phyloP scores from a whole-genome alignment of 2,329 filamentous ascomycete genomes.

The Fusarium albidum region DNA sequence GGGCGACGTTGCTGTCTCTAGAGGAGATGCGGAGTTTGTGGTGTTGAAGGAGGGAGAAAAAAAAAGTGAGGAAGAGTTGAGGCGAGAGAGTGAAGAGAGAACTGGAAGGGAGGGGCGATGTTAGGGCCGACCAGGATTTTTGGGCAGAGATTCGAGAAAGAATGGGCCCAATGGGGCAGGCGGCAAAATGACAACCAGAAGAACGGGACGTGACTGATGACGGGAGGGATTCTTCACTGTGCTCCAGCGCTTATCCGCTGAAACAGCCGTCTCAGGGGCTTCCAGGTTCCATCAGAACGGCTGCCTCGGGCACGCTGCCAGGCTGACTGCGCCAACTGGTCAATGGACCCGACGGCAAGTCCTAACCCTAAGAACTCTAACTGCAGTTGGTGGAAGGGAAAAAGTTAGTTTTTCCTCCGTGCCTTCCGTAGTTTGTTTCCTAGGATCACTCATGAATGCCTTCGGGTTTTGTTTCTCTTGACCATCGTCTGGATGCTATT shows the following conservation, averaged over 20 bases:
- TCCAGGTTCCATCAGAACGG: conserved; percentile 4
- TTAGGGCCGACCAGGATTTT: conserved; percentile 40
- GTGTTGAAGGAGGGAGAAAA: conserved; percentile 31
- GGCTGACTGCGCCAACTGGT: conserved; percentile 14
- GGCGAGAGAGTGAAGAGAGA: conserved; percentile 34
- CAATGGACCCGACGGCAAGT: too few relatives aligned
- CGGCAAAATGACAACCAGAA: conserved; percentile 21
- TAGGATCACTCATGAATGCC: too few relatives aligned
- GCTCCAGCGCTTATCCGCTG: conserved; percentile 18
- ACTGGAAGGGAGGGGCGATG: conserved; percentile 34
- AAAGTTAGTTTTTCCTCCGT: background rate
- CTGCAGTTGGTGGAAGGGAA: too few relatives aligned
- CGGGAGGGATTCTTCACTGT: conserved; percentile 6
- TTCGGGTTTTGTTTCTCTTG: too few relatives aligned
- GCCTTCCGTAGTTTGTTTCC: too few relatives aligned
- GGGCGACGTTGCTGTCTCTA: conserved; percentile 35
- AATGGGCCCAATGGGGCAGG: conserved; percentile 41
- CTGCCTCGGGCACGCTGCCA: conserved; percentile 14
- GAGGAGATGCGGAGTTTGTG: conserved; percentile 35
- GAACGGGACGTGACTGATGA: too few relatives aligned
- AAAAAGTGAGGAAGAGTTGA: conserved; percentile 25
- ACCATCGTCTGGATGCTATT: too few relatives aligned
- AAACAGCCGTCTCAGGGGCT: conserved; percentile 12
- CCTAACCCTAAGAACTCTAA: too few relatives aligned
- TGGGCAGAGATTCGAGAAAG: conserved; percentile 26